phyloP scores from a whole-genome alignment of 768 basidiomycete species.

The Suillus bovinus region DNA sequence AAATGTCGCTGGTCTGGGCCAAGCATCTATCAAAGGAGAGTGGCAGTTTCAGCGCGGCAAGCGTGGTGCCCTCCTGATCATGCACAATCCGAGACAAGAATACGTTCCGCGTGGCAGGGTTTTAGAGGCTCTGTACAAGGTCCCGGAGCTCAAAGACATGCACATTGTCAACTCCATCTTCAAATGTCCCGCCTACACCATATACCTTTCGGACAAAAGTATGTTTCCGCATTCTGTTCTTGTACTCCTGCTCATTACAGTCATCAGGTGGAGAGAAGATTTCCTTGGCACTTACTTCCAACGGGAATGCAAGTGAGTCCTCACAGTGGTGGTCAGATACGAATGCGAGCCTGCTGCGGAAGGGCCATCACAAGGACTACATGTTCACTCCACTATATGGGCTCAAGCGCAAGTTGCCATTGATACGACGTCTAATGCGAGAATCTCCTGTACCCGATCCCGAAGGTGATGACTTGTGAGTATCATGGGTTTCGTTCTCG shows the following conservation, averaged over 20 bases:
- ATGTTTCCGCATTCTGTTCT: neutral
- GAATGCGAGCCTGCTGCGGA: conserved; percentile 8
- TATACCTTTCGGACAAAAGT: conserved; percentile 25
- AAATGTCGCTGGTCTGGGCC: conserved; percentile 15
- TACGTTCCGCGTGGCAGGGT: conserved; percentile 16
- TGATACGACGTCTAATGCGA: neutral
- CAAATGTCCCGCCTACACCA: conserved; percentile 28
- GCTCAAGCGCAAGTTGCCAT: conserved; percentile 12
- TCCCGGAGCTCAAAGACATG: conserved; percentile 21
- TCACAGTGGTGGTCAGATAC: neutral
- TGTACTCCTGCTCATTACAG: neutral
- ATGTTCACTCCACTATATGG: conserved; percentile 15
- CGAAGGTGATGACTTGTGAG: conserved; percentile 12
- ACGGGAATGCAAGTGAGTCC: neutral
- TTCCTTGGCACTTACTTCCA: conserved; percentile 14
- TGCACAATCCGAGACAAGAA: conserved; percentile 24
- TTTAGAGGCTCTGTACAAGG: conserved; percentile 19
- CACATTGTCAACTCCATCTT: conserved; percentile 26
- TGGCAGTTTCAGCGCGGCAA: conserved; percentile 26
- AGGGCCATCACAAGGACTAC: neutral
- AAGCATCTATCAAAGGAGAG: conserved; percentile 29
- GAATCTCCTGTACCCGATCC: conserved; percentile 5
- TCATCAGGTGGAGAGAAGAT: conserved; percentile 14
- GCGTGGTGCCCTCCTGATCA: conserved; percentile 32
- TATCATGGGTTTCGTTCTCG: neutral